Evolutionary conservation across 441 rosid species (phyloP), one percentile per base, ranked within the genome.

Genomic region (Metrosideros polymorpha): DNA sequence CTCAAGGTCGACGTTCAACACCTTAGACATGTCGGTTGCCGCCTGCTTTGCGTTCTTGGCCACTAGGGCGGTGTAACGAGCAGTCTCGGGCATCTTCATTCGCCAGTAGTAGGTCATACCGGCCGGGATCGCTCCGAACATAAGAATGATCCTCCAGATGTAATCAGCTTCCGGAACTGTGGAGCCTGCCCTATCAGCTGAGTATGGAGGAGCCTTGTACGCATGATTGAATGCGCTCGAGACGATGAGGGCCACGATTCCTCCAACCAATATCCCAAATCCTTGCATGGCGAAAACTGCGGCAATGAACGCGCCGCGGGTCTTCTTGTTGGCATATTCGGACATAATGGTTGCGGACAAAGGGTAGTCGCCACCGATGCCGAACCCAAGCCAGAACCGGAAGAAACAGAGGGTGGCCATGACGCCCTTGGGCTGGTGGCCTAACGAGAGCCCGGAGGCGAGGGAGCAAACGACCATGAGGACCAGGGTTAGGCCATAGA

Each of bases 41-140:
- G 86, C 86, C 42, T 85, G 59, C 29, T 85, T 50, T 1, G 86
- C 86, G 43, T 85, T 59, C 82, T 66, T 66, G 25, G 86, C 86
- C 45, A 85, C 86, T 0, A 85, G 86, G 35, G 86, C 86, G 7
- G 86, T 85, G 82, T 85, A 85, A 43, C 86, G 86, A 50, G 86
- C 86, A 22, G 86, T 85, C 35, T 85, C 86, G 3, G 86, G 86
- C 86, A 85, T 85, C 86, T 85, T 85, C 86, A 85, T 57, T 25
- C 86, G 53, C 86, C 86, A 85, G 57, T 85, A 85, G 86, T 50
- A 85, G 32, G 86, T 85, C 45, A 85, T 18, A 18, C 12, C 82
- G 29, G 86, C 86, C 19, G 86, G 86, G n/a, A 85, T 13, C 1
- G 86, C 86, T 3, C 86, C 86, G 2, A 66, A 27, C 86, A 85